These are phyloP conservation scores for Kwoniella heveanensis DNA, from an alignment of 768 basidiomycete genomes.

Conservation along the genomic window DNA sequence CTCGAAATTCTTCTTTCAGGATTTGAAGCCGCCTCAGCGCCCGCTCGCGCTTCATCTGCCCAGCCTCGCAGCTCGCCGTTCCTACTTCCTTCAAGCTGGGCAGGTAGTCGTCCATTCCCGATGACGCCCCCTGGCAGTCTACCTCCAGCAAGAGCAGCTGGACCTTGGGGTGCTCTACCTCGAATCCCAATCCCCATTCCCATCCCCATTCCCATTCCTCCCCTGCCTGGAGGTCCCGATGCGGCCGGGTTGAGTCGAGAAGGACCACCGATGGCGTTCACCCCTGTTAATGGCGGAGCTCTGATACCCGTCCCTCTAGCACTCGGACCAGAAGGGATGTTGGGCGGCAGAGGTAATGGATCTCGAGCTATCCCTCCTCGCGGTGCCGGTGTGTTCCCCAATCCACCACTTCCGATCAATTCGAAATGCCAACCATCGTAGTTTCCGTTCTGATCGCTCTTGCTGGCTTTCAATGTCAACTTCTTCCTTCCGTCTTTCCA, in stretches of 20 bases:
- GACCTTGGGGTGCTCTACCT: constrained; percentile 9
- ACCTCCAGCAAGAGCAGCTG: background rate
- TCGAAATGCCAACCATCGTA: constrained; percentile 33
- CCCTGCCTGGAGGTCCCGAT: background rate
- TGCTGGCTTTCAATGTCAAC: constrained; percentile 32
- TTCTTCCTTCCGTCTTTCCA: constrained; percentile 54
- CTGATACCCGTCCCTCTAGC: background rate
- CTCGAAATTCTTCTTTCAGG: background rate
- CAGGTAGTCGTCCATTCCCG: background rate
- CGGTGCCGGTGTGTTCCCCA: constrained; percentile 16
- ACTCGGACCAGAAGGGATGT: background rate
- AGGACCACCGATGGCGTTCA: constrained; percentile 16
- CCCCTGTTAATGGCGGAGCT: constrained; percentile 20
- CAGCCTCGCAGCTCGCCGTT: constrained; percentile 9
- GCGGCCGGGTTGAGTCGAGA: background rate
- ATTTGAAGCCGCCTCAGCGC: too few relatives aligned
- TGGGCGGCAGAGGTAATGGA: constrained; percentile 1
- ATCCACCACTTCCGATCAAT: constrained; percentile 20
- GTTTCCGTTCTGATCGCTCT: constrained; percentile 9
- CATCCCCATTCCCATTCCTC: constrained; percentile 15
- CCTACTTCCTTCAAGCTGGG: background rate
- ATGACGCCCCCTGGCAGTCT: background rate
- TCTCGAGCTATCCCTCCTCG: constrained; percentile 7
- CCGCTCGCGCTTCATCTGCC: background rate
- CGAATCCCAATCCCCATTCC: constrained; percentile 15